These are phyloP conservation scores for Solanum microdontum DNA, from an alignment of 257 asterid species.

Conservation along the genomic window DNA sequence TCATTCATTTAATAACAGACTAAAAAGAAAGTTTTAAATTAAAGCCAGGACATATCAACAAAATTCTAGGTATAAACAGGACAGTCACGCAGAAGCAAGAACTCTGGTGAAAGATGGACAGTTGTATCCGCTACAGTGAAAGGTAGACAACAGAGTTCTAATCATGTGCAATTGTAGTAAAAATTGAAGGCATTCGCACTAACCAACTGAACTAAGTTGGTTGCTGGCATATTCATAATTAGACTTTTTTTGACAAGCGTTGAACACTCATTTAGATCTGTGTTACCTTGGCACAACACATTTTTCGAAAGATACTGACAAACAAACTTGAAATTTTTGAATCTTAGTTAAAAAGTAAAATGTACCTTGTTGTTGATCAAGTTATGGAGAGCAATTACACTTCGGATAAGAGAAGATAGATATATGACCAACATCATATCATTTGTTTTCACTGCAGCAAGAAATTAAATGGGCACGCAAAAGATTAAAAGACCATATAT, in stretches of 20 bases:
- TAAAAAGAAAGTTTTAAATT: neutral
- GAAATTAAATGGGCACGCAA: neutral
- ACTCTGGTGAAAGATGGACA: neutral
- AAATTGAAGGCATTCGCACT: neutral
- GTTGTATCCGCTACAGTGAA: neutral
- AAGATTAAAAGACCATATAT: neutral
- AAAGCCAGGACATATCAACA: neutral
- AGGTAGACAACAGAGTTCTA: neutral
- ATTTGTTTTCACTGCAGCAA: conserved; percentile 73
- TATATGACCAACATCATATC: conserved; percentile 96
- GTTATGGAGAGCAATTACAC: conserved; percentile 90
- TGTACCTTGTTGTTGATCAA: conserved; percentile 86
- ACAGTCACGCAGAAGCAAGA: neutral
- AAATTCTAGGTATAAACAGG: neutral
- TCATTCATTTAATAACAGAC: neutral
- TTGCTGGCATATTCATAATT: neutral
- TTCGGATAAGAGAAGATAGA: conserved; percentile 82
- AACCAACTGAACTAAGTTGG: neutral
- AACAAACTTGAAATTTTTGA: neutral
- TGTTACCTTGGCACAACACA: neutral
- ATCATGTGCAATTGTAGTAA: neutral
- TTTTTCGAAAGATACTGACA: neutral
- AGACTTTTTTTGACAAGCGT: no score
- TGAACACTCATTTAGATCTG: neutral
- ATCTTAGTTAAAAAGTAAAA: neutral